Evolutionary conservation across 345 rosid genomes (phyloP).

Genomic region (Euphorbia tirucalli): DNA sequence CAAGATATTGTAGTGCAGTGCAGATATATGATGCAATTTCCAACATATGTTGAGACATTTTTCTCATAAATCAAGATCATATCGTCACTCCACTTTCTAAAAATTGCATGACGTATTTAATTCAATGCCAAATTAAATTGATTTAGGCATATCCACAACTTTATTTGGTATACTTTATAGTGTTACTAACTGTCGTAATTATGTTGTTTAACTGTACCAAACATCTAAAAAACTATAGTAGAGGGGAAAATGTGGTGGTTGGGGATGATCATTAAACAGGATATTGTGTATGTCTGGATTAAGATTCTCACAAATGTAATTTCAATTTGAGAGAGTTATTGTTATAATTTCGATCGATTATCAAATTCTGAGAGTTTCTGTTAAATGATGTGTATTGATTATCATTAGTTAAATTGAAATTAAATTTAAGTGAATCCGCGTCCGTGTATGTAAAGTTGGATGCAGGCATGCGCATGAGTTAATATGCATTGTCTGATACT

Average conservation of each 20-base stretch:
- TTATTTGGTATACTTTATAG: background rate
- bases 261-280: slow-evolving; percentile 8
- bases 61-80: too few relatives aligned
- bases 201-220: background rate
- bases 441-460: too few relatives aligned
- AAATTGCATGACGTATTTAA: too few relatives aligned
- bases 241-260: slow-evolving; percentile 6
- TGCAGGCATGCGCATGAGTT: slow-evolving; percentile 26
- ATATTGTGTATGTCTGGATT: too few relatives aligned
- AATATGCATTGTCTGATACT: background rate
- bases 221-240: background rate
- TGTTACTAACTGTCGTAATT: background rate
- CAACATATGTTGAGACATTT: slow-evolving; percentile 2
- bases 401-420: too few relatives aligned
- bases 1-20: background rate
- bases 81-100: too few relatives aligned
- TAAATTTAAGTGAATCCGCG: too few relatives aligned
- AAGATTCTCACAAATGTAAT: too few relatives aligned
- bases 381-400: too few relatives aligned
- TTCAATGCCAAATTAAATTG: background rate
- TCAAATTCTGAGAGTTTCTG: too few relatives aligned
- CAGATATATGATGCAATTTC: background rate
- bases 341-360: too few relatives aligned
- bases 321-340: too few relatives aligned
- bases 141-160: background rate